Conservation (phyloP, 1,139 yeast genomes). For the Hansenula anomala region DNA sequence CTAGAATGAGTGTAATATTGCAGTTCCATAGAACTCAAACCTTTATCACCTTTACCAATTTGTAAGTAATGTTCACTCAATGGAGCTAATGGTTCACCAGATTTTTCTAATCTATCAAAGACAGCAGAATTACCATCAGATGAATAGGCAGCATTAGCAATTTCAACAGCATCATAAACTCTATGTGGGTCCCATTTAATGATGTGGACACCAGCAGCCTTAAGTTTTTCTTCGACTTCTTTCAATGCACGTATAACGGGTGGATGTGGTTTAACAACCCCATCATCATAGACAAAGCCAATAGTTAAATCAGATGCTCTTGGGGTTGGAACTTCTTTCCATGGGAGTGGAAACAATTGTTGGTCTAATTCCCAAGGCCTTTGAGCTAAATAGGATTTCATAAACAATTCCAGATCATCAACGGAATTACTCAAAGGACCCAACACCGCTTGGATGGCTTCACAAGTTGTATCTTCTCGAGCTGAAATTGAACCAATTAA, state of each 20-base stretch:
- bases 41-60: slow-evolving; percentile 51
- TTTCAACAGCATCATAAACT: slow-evolving; percentile 45
- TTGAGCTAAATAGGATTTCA: slow-evolving; percentile 51
- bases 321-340: slow-evolving; percentile 48
- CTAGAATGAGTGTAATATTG: slow-evolving; percentile 44
- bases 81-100: slow-evolving; percentile 63
- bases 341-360: slow-evolving; percentile 46
- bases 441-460: slow-evolving; percentile 41
- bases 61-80: slow-evolving; percentile 58
- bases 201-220: slow-evolving; percentile 39
- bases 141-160: slow-evolving; percentile 33
- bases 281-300: slow-evolving; percentile 42
- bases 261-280: slow-evolving; percentile 49
- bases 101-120: slow-evolving; percentile 41
- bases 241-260: slow-evolving; percentile 48
- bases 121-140: slow-evolving; percentile 62
- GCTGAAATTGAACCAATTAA: slow-evolving; percentile 45
- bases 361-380: slow-evolving; percentile 58
- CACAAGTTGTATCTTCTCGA: slow-evolving; percentile 31
- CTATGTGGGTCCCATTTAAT: slow-evolving; percentile 48
- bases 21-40: slow-evolving; percentile 38
- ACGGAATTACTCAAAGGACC: slow-evolving; percentile 61
- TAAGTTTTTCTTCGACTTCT: slow-evolving; percentile 33
- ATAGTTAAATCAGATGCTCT: slow-evolving; percentile 36
- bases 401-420: slow-evolving; percentile 62